Percentiles rank a stretch among this genome's conserved stretches.
Conservation (phyloP, 2,329 filamentous ascomycete genomes). For the Albifimbria verrucaria region DNA sequence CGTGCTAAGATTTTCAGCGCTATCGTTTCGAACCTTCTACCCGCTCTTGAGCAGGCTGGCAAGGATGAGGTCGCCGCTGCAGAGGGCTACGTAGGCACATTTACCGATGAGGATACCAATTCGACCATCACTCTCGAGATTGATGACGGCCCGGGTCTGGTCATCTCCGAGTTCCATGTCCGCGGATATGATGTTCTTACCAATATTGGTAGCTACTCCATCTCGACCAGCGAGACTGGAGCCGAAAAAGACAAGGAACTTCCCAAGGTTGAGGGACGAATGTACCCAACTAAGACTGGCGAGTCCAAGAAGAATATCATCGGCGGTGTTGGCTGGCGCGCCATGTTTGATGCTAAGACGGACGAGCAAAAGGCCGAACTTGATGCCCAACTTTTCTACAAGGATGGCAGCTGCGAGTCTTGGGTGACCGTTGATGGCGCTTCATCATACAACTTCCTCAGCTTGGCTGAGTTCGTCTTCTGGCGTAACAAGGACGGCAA, state of each 20-base stretch:
- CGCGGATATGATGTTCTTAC: conserved; percentile 36
- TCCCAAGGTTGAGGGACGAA: conserved; percentile 18
- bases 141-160: conserved; percentile 36
- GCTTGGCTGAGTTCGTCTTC: conserved; percentile 28
- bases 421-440: conserved; percentile 28
- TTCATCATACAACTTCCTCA: conserved; percentile 26
- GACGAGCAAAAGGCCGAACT: conserved; percentile 11
- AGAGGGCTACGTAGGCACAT: conserved; percentile 31
- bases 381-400: conserved; percentile 22
- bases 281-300: conserved; percentile 25
- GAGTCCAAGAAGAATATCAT: conserved; percentile 9
- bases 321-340: conserved; percentile 24
- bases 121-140: conserved; percentile 35
- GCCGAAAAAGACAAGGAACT: conserved; percentile 6
- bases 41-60: conserved; percentile 39
- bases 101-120: conserved; percentile 32
- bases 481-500: conserved; percentile 8
- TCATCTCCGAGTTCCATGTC: conserved; percentile 34
- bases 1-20: conserved; percentile 20
- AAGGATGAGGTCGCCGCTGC: conserved; percentile 26
- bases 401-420: conserved; percentile 24
- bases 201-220: conserved; percentile 27
- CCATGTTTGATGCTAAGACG: conserved; percentile 21
- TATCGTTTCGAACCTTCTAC: conserved; percentile 32
- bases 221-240: conserved; percentile 10